phyloP scores from a whole-genome alignment of 352 stramenopile genomes.

The Pythium folliculosum region DNA sequence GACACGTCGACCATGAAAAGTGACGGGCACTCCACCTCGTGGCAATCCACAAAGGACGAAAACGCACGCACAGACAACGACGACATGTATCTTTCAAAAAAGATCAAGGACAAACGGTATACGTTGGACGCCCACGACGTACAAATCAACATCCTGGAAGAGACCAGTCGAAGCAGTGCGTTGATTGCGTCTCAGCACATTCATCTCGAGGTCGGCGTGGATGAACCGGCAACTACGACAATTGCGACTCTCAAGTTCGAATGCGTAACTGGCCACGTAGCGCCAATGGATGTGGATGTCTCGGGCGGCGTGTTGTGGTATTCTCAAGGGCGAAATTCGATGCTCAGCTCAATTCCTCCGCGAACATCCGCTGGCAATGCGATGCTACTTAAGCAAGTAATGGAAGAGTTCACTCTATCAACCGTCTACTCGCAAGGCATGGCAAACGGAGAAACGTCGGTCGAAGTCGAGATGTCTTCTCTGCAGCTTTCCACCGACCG shows the following conservation, averaged over 20 bases:
- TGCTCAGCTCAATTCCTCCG: background rate
- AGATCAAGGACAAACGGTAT: slow-evolving; percentile 68
- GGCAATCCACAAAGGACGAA: slow-evolving; percentile 11
- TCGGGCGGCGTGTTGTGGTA: slow-evolving; percentile 75
- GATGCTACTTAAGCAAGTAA: slow-evolving; percentile 65
- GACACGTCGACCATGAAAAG: slow-evolving; percentile 9
- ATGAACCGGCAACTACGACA: slow-evolving; percentile 42
- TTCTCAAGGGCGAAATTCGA: slow-evolving; percentile 20
- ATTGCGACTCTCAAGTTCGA: slow-evolving; percentile 68
- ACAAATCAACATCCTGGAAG: slow-evolving; percentile 80
- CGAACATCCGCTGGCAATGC: slow-evolving; percentile 26
- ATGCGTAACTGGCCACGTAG: slow-evolving; percentile 68
- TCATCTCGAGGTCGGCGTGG: slow-evolving; percentile 68
- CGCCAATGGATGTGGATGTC: slow-evolving; percentile 79
- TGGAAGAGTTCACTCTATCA: slow-evolving; percentile 77
- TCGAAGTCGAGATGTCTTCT: slow-evolving; percentile 70
- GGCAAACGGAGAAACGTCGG: slow-evolving; percentile 42
- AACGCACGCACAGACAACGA: slow-evolving; percentile 13
- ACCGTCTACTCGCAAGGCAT: slow-evolving; percentile 57
- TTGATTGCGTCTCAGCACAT: slow-evolving; percentile 77
- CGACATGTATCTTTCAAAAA: slow-evolving; percentile 28
- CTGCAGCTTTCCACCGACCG: slow-evolving; percentile 72
- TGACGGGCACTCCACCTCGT: slow-evolving; percentile 20
- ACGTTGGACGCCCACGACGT: slow-evolving; percentile 75
- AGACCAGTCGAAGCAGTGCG: slow-evolving; percentile 63